Percentiles rank a stretch among this genome's conserved stretches.
Evolutionary conservation across 2,329 filamentous ascomycete genomes (phyloP).

Genomic region (Tolypocladium nubicola): DNA sequence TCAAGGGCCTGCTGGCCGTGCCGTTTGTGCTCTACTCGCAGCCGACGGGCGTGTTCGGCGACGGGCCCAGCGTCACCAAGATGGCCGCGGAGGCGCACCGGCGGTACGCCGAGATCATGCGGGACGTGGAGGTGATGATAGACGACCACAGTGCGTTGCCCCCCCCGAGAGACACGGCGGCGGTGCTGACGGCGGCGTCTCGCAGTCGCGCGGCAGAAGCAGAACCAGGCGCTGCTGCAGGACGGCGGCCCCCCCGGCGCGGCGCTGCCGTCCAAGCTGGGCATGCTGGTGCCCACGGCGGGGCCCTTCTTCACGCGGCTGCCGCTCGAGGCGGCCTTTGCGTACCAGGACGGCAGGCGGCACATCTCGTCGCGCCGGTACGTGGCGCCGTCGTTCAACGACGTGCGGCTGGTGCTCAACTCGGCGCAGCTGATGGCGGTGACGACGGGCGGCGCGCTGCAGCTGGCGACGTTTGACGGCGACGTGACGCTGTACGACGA

Average conservation of each 20-base stretch:
- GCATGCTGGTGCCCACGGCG: slow-evolving; percentile 80
- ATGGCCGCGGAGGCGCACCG: slow-evolving; percentile 75
- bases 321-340: slow-evolving; percentile 80
- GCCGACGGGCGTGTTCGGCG: slow-evolving; percentile 76
- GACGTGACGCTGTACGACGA: slow-evolving; percentile 95
- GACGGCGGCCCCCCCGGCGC: slow-evolving; percentile 30
- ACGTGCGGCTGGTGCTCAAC: slow-evolving; percentile 85
- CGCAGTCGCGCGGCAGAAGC: slow-evolving; percentile 59
- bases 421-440: slow-evolving; percentile 90
- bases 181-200: background rate
- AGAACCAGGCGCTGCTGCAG: slow-evolving; percentile 2
- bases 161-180: too few relatives aligned
- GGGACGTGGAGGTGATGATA: slow-evolving; percentile 84
- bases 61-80: slow-evolving; percentile 51
- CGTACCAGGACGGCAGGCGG: slow-evolving; percentile 75
- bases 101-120: slow-evolving; percentile 90
- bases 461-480: slow-evolving; percentile 92
- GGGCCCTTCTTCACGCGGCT: slow-evolving; percentile 91
- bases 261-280: slow-evolving; percentile 66
- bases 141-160: slow-evolving; percentile 65
- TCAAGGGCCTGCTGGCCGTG: slow-evolving; percentile 87
- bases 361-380: slow-evolving; percentile 87
- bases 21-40: slow-evolving; percentile 96
- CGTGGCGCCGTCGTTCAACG: slow-evolving; percentile 94
- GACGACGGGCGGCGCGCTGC: slow-evolving; percentile 63